phyloP scores from a whole-genome alignment of 1,139 yeast species.

The Kurtzmaniella natalensis region DNA sequence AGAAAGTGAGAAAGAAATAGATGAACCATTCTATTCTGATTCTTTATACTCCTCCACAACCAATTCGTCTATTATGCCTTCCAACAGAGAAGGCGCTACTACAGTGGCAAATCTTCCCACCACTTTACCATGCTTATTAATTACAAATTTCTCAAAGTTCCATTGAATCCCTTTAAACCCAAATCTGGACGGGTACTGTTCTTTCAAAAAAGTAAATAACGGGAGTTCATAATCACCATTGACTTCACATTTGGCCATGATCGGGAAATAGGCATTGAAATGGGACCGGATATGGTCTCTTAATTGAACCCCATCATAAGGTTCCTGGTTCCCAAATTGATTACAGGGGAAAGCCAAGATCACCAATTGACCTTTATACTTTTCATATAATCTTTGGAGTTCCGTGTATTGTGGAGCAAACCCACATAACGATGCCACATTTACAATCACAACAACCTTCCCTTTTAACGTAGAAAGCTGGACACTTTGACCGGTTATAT shows the following conservation, averaged over 20 bases:
- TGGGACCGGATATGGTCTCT: conserved; percentile 42
- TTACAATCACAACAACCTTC: conserved; percentile 38
- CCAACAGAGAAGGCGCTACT: conserved; percentile 61
- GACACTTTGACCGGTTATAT: conserved; percentile 13
- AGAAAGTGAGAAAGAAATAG: no score
- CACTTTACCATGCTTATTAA: conserved; percentile 70
- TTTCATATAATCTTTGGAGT: conserved; percentile 28
- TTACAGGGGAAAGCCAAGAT: conserved; percentile 43
- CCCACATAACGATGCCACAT: conserved; percentile 45
- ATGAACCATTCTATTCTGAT: neutral
- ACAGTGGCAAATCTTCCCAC: conserved; percentile 65
- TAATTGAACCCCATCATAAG: conserved; percentile 56
- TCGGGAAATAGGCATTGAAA: conserved; percentile 53
- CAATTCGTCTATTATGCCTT: conserved; percentile 41
- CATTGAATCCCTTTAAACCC: conserved; percentile 84
- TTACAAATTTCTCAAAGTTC: conserved; percentile 92
- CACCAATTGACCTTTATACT: conserved; percentile 29
- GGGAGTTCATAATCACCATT: conserved; percentile 31
- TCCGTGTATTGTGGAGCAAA: conserved; percentile 39
- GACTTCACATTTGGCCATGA: conserved; percentile 32
- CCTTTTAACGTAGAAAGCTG: conserved; percentile 20
- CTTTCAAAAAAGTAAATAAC: conserved; percentile 30
- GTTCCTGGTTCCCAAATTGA: conserved; percentile 76
- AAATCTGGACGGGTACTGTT: conserved; percentile 42
- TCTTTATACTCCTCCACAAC: neutral